Evolutionary conservation across 495 filamentous ascomycete genomes (phyloP), one percentile per base, ranked within the genome.

Genomic region (Chlorociboria aeruginascens): DNA sequence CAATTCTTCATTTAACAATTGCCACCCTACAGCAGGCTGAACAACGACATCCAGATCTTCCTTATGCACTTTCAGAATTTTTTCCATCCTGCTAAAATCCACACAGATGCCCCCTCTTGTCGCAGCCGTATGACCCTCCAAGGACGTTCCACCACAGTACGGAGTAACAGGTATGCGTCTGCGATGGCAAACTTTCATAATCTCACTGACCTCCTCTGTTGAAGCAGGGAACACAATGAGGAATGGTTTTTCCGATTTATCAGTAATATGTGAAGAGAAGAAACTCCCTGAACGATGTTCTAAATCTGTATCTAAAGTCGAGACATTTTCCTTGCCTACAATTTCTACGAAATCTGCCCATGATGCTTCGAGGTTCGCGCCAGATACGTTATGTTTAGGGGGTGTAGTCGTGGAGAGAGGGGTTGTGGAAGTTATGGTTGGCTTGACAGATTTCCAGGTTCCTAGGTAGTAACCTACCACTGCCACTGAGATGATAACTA

Each of bases 271-370:
- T 0, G 87, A 85, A 38, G 85, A 90, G 88, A 89, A 98, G 31
- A 90, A 85, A 8, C 85, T 90, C 8, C 82, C 84, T 1, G 89
- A 72, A 62, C 96, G 92, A 9, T 70, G 67, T 8, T 73, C 64
- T 34, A 89, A 63, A 49, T 95, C 85, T 9, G 65, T 68, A 7
- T 71, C 68, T 35, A 75, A 52, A 0, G 90, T 95, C 38, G 83
- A 88, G 32, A 98, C 84, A 63, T 96, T 80, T 29, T 89, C 84
- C 48, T 76, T 69, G 43, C 93, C 92, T 8, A 97, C 74, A 14
- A 98, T 83, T 28, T 76, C 73, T 35, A 81, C 79, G 58, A 97
- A 89, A 62, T 98, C 92, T 6, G 82, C 70, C 92, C 93, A 98
- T 3, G 90, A 86, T 8, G 93, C 87, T 67, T 97, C 82, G 34